Evolutionary conservation across 352 stramenopile species (phyloP).

Genomic region (Blastocystis sp.): DNA sequence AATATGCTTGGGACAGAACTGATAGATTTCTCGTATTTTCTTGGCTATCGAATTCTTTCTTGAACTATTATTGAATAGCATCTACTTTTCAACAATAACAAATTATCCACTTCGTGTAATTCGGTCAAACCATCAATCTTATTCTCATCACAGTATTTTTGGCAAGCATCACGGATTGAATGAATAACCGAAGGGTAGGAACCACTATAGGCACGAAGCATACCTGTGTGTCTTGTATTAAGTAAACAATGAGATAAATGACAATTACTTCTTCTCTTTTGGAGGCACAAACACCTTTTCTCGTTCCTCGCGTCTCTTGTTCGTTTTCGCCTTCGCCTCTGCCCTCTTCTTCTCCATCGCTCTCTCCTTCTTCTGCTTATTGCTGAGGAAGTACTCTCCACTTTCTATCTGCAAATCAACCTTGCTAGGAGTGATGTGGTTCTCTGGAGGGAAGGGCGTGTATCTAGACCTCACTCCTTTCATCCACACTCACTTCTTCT

Average conservation of each 20-base stretch:
- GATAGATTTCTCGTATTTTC: background rate
- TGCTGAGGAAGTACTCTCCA: conserved; percentile 97
- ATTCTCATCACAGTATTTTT: background rate
- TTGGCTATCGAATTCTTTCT: background rate
- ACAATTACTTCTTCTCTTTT: conserved; percentile 57
- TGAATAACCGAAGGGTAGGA: background rate
- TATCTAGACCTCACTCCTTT: conserved; percentile 68
- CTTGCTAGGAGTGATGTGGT: conserved; percentile 80
- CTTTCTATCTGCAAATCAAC: conserved; percentile 95
- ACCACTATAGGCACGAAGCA: background rate
- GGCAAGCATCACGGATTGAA: background rate
- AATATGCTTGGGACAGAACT: too few relatives aligned
- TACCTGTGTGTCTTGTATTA: background rate
- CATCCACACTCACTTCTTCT: conserved; percentile 62
- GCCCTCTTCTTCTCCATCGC: conserved; percentile 6
- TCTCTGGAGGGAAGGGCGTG: conserved; percentile 94
- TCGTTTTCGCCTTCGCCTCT: background rate
- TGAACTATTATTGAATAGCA: background rate
- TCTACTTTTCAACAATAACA: background rate
- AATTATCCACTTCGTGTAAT: background rate
- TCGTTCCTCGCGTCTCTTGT: conserved; percentile 22
- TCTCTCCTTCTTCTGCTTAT: conserved; percentile 82
- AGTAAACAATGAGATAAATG: background rate
- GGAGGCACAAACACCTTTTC: conserved; percentile 53
- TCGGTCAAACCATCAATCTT: background rate